phyloP scores from a whole-genome alignment of 257 asterid genomes.

The Apocynum venetum region DNA sequence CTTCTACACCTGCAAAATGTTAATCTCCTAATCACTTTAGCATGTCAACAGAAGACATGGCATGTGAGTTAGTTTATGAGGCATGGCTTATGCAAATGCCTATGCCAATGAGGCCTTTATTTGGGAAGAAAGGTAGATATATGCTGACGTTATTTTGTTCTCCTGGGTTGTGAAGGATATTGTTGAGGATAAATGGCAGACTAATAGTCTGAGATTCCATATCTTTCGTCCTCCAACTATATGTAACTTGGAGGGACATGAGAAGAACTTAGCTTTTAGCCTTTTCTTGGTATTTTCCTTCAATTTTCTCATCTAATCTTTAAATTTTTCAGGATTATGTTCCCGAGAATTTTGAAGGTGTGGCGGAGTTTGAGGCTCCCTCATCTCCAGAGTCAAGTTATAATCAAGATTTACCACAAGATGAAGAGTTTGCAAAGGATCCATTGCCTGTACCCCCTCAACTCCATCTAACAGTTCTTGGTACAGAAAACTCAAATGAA shows the following conservation, averaged over 20 bases:
- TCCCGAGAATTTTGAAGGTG: slow-evolving; percentile 76
- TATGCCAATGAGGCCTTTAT: no score
- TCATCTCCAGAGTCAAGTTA: slow-evolving; percentile 86
- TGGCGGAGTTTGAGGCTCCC: slow-evolving; percentile 82
- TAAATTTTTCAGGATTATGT: slow-evolving; percentile 47
- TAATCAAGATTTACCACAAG: slow-evolving; percentile 48
- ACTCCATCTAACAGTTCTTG: slow-evolving; percentile 51
- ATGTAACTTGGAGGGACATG: not conserved
- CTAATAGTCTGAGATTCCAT: no score
- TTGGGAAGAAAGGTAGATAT: no score
- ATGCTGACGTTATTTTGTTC: no score
- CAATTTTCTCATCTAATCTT: not conserved
- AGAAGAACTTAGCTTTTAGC: not conserved
- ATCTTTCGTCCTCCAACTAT: no score
- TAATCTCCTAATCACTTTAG: not conserved
- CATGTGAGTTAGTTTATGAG: no score
- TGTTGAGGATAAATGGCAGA: no score
- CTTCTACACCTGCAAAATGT: not conserved
- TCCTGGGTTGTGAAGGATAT: no score
- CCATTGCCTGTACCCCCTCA: slow-evolving; percentile 72
- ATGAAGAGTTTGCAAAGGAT: slow-evolving; percentile 81
- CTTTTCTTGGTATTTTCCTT: not conserved
- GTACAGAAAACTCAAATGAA: slow-evolving; percentile 37
- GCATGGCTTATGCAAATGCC: no score
- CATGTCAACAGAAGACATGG: not conserved